These are phyloP conservation scores for Dendrostoma leiphaemia DNA, from an alignment of 2,329 filamentous ascomycete genomes.

Conservation along the genomic window DNA sequence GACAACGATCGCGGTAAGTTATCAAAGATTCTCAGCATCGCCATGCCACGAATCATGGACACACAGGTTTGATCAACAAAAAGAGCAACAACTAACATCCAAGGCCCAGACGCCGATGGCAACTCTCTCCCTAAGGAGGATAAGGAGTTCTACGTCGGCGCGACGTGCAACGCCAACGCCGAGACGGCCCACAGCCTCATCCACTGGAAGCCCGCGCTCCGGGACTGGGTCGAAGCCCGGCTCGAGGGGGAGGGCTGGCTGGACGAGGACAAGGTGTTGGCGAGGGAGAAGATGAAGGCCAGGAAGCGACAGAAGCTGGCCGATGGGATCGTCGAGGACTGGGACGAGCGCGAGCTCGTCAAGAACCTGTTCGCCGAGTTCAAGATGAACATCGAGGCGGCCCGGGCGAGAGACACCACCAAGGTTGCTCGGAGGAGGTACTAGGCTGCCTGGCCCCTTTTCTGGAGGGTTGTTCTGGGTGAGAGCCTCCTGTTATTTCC, in stretches of 20 bases:
- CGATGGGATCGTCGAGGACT: constrained; percentile 61
- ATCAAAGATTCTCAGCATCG: too few relatives aligned
- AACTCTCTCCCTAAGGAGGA: constrained; percentile 32
- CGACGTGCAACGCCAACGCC: constrained; percentile 49
- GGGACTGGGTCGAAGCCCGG: constrained; percentile 65
- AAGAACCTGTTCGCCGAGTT: constrained; percentile 64
- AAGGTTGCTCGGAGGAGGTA: constrained; percentile 10
- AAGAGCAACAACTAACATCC: constrained; percentile 18
- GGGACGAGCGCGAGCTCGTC: constrained; percentile 60
- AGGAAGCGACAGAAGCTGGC: constrained; percentile 60
- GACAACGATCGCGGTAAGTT: constrained; percentile 22
- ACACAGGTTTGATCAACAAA: too few relatives aligned
- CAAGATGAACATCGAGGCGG: constrained; percentile 58
- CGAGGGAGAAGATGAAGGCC: constrained; percentile 59
- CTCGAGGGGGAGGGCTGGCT: constrained; percentile 59
- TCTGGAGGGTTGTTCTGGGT: too few relatives aligned
- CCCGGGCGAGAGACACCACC: constrained; percentile 44
- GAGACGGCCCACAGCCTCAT: constrained; percentile 68
- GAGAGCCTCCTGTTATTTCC: too few relatives aligned
- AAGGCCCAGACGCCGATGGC: constrained; percentile 37
- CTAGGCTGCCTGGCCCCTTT: too few relatives aligned
- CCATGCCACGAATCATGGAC: too few relatives aligned
- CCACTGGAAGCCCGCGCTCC: constrained; percentile 76
- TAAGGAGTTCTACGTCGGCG: constrained; percentile 41
- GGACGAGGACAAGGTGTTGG: constrained; percentile 53